Base-by-base conservation (phyloP, 805 yeast species). In the Dipodascopsis tothii region DNA sequence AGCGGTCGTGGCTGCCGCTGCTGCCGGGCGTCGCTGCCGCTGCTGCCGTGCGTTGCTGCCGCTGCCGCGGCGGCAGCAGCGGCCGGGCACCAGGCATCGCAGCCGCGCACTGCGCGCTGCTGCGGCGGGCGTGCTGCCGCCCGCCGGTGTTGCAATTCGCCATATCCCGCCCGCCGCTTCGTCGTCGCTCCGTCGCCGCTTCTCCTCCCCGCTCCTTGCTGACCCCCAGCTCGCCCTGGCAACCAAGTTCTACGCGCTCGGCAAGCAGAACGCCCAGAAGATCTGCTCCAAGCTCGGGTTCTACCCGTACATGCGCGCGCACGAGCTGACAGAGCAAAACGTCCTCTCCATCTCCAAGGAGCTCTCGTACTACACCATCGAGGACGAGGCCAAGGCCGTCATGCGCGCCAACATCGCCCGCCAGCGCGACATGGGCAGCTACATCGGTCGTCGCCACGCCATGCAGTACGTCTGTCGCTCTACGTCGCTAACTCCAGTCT, bases 291-390 rank as follows among this genome's bases (percentile, higher is more conserved):
- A 79, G 60, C 76, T 90, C 19, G 96, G 95, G 7, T 75, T 92
- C 47, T 90, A 88, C 60, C 97, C 97, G 37, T 71, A 75, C 61
- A 88, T 90, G 94, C 78, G 95, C 66, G 81, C 88, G 84, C 92
- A 84, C 62, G 95, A 92, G 65, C 74, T 92, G 32, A 70, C 82
- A 22, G 97, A 92, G 65, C 84, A 86, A 21, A 94, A 87, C 57
- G 73, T 87, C 36, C 74, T 90, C 76, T 77, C 83, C 28, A 71
- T 92, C 36, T 82, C 95, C 32, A 90, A 87, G 62, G 96, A 92
- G 62, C 71, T 92, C 39, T 77, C 94, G 1, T 81, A 78, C 33
- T 72, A 84, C 73, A 77, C 84, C 7, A 82, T 90, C 39, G 97
- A 88, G 59, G 85, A 86, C 39, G 81, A 76, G 53, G 77, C 84